Conservation (phyloP, 352 stramenopile genomes). For the Phytophthora meadii region DNA sequence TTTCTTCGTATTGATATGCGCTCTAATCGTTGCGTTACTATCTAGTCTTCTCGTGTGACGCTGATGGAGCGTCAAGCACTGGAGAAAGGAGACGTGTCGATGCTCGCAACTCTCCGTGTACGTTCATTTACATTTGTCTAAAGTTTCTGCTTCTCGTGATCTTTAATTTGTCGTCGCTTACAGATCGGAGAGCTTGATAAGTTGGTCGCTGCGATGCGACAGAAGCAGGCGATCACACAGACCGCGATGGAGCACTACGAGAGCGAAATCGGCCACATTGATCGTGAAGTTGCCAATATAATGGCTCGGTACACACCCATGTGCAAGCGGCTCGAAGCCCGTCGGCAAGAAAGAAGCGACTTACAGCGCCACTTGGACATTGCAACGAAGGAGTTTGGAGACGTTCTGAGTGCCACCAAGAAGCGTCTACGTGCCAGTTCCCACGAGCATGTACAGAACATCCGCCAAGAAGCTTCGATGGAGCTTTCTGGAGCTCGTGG, state of each 20-base stretch:
- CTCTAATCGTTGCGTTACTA: slow-evolving; percentile 7
- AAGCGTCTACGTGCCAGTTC: slow-evolving; percentile 52
- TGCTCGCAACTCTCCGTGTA: slow-evolving; percentile 77
- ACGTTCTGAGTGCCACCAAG: slow-evolving; percentile 72
- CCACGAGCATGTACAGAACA: slow-evolving; percentile 69
- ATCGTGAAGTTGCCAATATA: slow-evolving; percentile 67
- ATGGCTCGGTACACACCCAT: slow-evolving; percentile 72
- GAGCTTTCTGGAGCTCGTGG: slow-evolving; percentile 58
- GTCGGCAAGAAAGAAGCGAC: slow-evolving; percentile 49
- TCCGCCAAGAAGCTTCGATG: slow-evolving; percentile 59
- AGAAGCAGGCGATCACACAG: slow-evolving; percentile 67
- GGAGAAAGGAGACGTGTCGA: slow-evolving; percentile 75
- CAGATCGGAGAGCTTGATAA: slow-evolving; percentile 82
- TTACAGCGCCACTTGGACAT: slow-evolving; percentile 58
- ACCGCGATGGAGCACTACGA: slow-evolving; percentile 58
- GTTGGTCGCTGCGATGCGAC: slow-evolving; percentile 70
- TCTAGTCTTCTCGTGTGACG: slow-evolving; percentile 56
- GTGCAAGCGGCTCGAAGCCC: slow-evolving; percentile 64
- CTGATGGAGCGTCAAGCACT: slow-evolving; percentile 77
- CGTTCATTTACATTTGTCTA: slow-evolving; percentile 12
- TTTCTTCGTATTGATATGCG: not conserved
- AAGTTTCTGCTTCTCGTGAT: not conserved
- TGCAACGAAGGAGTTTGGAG: slow-evolving; percentile 64
- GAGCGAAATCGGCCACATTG: slow-evolving; percentile 66
- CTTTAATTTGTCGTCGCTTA: not conserved